Percentiles rank a stretch among this genome's conserved stretches.
phyloP scores from a whole-genome alignment of 345 rosid species.

The Eucalyptus pumila region DNA sequence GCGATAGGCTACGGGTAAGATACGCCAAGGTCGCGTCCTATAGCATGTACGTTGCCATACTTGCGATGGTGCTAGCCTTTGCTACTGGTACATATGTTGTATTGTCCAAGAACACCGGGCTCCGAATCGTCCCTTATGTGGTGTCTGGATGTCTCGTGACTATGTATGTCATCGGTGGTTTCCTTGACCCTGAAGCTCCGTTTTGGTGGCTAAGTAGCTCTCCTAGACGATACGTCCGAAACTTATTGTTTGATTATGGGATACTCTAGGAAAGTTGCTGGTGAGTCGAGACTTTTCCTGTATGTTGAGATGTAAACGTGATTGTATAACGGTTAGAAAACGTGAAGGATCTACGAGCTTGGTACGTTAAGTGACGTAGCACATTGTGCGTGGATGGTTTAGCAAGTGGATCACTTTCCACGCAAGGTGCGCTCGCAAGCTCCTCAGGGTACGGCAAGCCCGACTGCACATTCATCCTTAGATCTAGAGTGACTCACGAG shows the following conservation, averaged over 20 bases:
- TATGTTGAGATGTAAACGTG: neutral
- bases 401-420: neutral
- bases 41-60: neutral
- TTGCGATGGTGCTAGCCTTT: neutral
- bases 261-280: neutral
- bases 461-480: neutral
- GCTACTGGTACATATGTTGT: neutral
- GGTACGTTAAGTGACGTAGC: neutral
- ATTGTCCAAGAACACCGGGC: neutral
- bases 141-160: neutral
- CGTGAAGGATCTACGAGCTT: neutral
- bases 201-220: neutral
- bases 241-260: neutral
- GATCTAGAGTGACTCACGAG: neutral
- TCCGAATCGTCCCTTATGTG: neutral
- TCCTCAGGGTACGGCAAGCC: neutral
- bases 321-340: neutral
- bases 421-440: neutral
- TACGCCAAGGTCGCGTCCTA: neutral
- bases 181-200: neutral
- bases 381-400: neutral
- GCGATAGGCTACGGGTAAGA: neutral
- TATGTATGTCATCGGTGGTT: neutral
- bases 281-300: neutral
- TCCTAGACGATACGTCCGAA: neutral